These are phyloP conservation scores for Saksenaea vasiformis DNA, from an alignment of 371 early-diverging fungal genomes.

Conservation along the genomic window DNA sequence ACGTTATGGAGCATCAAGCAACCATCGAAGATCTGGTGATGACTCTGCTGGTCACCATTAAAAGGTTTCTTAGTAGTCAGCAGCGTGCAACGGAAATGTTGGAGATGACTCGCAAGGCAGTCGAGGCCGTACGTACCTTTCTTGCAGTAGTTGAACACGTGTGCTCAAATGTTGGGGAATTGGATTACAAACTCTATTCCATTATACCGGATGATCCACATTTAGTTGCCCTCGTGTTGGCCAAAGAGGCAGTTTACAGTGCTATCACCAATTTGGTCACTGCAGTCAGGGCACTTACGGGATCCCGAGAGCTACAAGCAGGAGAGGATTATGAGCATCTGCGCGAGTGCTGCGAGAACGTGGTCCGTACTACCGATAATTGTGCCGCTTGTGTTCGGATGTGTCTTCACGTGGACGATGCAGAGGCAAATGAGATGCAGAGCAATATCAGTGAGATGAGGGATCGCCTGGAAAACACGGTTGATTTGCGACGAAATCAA, in stretches of 20 bases:
- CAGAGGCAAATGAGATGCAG: conserved; percentile 2
- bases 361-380: conserved; percentile 33
- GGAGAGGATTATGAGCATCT: conserved; percentile 28
- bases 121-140: conserved; percentile 42
- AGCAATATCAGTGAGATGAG: conserved; percentile 19
- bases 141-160: conserved; percentile 45
- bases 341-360: conserved; percentile 34
- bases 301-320: conserved; percentile 16
- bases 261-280: conserved; percentile 52
- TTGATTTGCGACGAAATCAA: conserved; percentile 28
- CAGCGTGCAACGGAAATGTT: conserved; percentile 38
- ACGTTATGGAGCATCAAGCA: conserved; percentile 30
- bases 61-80: conserved; percentile 23
- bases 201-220: conserved; percentile 45
- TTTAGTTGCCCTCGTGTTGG: conserved; percentile 39
- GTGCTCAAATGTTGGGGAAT: conserved; percentile 37
- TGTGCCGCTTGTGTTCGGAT: conserved; percentile 34
- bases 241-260: conserved; percentile 51
- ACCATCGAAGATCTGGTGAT: conserved; percentile 30
- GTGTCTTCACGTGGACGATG: conserved; percentile 22
- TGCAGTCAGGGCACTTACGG: conserved; percentile 38
- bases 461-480: conserved; percentile 20
- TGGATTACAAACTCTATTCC: conserved; percentile 34
- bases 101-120: conserved; percentile 45
- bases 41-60: conserved; percentile 22